A percentile compares a stretch with the other conserved stretches of the same genome.
phyloP scores from a whole-genome alignment of 257 asterid genomes.

The Petunia axillaris region DNA sequence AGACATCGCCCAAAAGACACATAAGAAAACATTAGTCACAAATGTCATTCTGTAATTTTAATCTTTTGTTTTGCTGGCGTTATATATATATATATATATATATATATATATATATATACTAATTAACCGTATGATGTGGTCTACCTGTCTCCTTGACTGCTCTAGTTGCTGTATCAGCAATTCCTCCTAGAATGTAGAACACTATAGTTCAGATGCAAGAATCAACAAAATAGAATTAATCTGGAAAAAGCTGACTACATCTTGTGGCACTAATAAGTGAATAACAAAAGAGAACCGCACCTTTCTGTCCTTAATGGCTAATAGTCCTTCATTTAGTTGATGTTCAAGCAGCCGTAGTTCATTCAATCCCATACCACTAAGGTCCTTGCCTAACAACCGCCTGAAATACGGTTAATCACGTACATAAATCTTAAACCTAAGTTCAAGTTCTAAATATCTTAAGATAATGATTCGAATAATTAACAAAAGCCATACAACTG shows the following conservation, averaged over 20 bases:
- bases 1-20: constrained; percentile 13
- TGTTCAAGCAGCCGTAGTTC: constrained; percentile 62
- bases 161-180: constrained; percentile 54
- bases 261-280: constrained; percentile 13
- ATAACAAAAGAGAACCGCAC: constrained; percentile 34
- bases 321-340: constrained; percentile 61
- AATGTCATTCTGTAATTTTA: not conserved
- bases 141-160: constrained; percentile 52
- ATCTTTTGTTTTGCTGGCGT: not conserved
- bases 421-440: not conserved
- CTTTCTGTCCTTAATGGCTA: constrained; percentile 68
- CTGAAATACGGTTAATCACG: constrained; percentile 37
- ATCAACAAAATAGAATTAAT: constrained; percentile 4
- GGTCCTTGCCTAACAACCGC: constrained; percentile 68
- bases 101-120: not conserved
- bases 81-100: not conserved
- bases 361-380: constrained; percentile 49
- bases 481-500: constrained; percentile 51
- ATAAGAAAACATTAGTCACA: constrained; percentile 1
- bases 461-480: constrained; percentile 12
- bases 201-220: constrained; percentile 14
- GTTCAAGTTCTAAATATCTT: constrained; percentile 4
- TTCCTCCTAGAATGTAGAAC: constrained; percentile 51
- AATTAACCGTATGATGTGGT: not conserved
- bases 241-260: not conserved